Evolutionary conservation across 768 basidiomycete genomes (phyloP).

Genomic region (Pleurotus tuber-regium): DNA sequence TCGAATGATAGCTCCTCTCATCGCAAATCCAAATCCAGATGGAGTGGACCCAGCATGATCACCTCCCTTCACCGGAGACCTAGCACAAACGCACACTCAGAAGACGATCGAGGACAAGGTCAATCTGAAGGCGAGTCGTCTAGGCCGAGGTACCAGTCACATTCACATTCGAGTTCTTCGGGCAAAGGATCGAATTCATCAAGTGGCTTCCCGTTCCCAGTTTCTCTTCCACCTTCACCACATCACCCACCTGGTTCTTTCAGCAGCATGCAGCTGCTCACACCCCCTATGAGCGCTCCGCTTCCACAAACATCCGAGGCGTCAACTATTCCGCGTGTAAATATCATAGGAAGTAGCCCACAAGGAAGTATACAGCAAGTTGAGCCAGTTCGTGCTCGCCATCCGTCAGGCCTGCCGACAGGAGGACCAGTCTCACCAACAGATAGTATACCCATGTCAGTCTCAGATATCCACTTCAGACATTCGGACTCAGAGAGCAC

Average conservation of each 20-base stretch:
- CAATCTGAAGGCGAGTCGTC: not conserved
- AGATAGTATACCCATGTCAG: constrained; percentile 54
- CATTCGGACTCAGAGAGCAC: constrained; percentile 36
- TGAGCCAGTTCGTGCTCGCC: constrained; percentile 23
- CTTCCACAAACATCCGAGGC: constrained; percentile 12
- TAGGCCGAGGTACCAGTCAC: constrained; percentile 9
- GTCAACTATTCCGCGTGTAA: constrained; percentile 1
- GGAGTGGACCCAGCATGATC: constrained; percentile 35
- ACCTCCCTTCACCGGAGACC: constrained; percentile 23
- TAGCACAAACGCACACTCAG: constrained; percentile 5
- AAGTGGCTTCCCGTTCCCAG: constrained; percentile 41
- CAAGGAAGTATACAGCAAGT: constrained; percentile 18
- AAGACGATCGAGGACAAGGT: too few relatives aligned
- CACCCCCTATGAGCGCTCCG: too few relatives aligned
- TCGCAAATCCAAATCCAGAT: constrained; percentile 30
- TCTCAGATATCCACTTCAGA: constrained; percentile 52
- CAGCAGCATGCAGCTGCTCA: constrained; percentile 16
- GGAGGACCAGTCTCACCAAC: constrained; percentile 43
- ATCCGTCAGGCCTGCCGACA: constrained; percentile 28
- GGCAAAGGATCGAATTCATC: constrained; percentile 19
- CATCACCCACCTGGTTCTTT: constrained; percentile 27
- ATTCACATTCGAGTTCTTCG: constrained; percentile 16
- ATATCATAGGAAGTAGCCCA: constrained; percentile 9
- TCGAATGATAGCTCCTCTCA: constrained; percentile 20
- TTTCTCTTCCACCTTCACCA: constrained; percentile 43